Conservation (phyloP, 768 basidiomycete genomes). For the Epithele typhae region DNA sequence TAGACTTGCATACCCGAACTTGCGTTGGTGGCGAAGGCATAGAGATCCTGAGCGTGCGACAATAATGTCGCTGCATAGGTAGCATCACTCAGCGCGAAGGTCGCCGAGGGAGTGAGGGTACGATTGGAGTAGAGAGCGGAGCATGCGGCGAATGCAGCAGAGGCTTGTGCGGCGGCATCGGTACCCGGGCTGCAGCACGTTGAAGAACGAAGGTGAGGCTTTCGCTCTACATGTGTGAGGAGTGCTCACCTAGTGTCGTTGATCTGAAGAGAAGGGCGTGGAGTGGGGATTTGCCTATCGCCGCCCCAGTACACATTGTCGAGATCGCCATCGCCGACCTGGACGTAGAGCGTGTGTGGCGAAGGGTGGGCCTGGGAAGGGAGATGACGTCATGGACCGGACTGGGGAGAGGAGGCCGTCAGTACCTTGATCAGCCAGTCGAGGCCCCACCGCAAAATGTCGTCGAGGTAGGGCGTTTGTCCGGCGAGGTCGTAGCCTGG, state of each 20-base stretch:
- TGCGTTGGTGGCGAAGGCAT: conserved; percentile 69
- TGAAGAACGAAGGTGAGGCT: no score
- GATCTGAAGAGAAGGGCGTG: conserved; percentile 74
- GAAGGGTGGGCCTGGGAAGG: conserved; percentile 69
- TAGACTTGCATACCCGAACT: conserved; percentile 57
- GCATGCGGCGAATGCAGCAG: conserved; percentile 86
- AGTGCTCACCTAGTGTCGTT: conserved; percentile 51
- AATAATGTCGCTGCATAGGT: conserved; percentile 70
- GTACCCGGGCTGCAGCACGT: conserved; percentile 62
- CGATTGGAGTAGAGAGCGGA: conserved; percentile 73
- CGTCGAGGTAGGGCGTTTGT: conserved; percentile 89
- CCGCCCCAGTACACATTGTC: conserved; percentile 90
- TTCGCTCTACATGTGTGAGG: background rate
- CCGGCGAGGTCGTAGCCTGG: conserved; percentile 79
- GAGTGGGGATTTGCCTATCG: conserved; percentile 69
- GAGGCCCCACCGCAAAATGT: conserved; percentile 85
- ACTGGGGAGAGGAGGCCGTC: background rate
- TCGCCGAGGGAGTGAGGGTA: conserved; percentile 46
- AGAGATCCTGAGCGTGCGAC: conserved; percentile 70
- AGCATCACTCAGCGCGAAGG: conserved; percentile 66
- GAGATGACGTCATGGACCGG: conserved; percentile 7
- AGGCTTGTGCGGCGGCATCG: conserved; percentile 78
- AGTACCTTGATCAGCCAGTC: conserved; percentile 87
- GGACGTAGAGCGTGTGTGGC: conserved; percentile 68
- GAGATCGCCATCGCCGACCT: conserved; percentile 63